Percentiles rank a stretch among this genome's conserved stretches.
Conservation (phyloP, 768 basidiomycete species). For the Sarcodon sp. region DNA sequence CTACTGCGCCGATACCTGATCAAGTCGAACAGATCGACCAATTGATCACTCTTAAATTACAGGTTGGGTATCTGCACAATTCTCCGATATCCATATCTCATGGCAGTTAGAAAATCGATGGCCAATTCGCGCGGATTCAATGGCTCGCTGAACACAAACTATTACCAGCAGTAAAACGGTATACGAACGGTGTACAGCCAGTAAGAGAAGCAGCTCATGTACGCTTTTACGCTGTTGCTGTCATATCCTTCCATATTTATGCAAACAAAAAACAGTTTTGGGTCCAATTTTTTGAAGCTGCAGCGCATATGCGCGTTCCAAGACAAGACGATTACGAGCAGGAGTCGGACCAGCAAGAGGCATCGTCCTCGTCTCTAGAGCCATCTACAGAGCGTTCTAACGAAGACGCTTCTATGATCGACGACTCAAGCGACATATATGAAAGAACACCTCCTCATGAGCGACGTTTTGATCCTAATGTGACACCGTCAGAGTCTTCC, state of each 20-base stretch:
- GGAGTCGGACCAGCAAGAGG: constrained; percentile 12
- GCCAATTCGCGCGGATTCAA: constrained; percentile 86
- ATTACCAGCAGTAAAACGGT: constrained; percentile 82
- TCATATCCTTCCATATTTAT: not conserved
- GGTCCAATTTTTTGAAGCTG: constrained; percentile 92
- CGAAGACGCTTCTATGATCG: constrained; percentile 15
- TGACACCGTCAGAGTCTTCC: constrained; percentile 49
- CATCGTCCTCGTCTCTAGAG: constrained; percentile 6
- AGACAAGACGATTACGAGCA: constrained; percentile 50
- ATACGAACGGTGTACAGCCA: constrained; percentile 77
- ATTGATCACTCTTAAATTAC: constrained; percentile 82
- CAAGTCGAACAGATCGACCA: constrained; percentile 96
- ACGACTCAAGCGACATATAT: not conserved
- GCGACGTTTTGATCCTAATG: constrained; percentile 25
- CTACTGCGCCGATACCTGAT: constrained; percentile 51
- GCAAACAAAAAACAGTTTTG: constrained; percentile 57
- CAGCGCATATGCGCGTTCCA: constrained; percentile 78
- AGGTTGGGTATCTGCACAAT: constrained; percentile 30
- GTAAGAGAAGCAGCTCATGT: constrained; percentile 88
- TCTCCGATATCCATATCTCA: not conserved
- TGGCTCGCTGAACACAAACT: constrained; percentile 69
- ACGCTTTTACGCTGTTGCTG: constrained; percentile 8
- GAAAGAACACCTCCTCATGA: constrained; percentile 1
- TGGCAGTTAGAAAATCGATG: constrained; percentile 65
- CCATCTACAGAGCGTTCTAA: constrained; percentile 11